Percentiles rank a stretch among this genome's conserved stretches.
phyloP scores from a whole-genome alignment of 306 rosid species.

The Malus asiatica region DNA sequence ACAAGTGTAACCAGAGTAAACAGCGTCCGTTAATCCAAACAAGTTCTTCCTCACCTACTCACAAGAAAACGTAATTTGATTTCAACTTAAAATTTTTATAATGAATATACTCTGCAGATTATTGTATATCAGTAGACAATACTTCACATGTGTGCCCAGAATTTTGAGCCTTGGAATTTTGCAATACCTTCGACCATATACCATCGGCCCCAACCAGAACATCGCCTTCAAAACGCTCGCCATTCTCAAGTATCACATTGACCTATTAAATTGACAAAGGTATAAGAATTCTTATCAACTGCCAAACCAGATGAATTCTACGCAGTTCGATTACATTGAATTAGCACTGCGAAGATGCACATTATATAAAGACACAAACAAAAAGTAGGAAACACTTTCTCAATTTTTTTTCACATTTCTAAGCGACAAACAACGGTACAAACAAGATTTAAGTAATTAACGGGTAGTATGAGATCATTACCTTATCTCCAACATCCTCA shows the following conservation, averaged over 20 bases:
- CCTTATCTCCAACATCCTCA: slow-evolving; percentile 78
- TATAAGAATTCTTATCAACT: slow-evolving; percentile 9
- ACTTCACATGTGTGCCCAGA: background rate
- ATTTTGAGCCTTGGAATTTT: background rate
- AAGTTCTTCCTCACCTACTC: slow-evolving; percentile 67
- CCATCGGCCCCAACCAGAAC: slow-evolving; percentile 96
- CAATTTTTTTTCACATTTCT: background rate
- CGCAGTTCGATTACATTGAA: background rate
- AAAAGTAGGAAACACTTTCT: background rate
- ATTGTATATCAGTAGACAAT: background rate
- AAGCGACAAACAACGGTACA: background rate
- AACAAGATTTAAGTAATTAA: slow-evolving; percentile 1
- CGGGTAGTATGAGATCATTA: slow-evolving; percentile 20
- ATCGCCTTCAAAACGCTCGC: slow-evolving; percentile 78
- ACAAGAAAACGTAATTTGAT: background rate
- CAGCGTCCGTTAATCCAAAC: slow-evolving; percentile 61
- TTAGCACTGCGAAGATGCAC: background rate
- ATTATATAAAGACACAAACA: slow-evolving; percentile 8
- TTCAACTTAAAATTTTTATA: background rate
- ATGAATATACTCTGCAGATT: background rate
- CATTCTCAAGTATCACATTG: slow-evolving; percentile 68
- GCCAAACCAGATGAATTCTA: background rate
- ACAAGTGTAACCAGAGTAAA: slow-evolving; percentile 88
- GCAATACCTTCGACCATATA: slow-evolving; percentile 82
- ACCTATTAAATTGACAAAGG: slow-evolving; percentile 43